These are phyloP conservation scores for Ogataea pilisensis DNA, from an alignment of 805 yeast genomes.

Conservation along the genomic window DNA sequence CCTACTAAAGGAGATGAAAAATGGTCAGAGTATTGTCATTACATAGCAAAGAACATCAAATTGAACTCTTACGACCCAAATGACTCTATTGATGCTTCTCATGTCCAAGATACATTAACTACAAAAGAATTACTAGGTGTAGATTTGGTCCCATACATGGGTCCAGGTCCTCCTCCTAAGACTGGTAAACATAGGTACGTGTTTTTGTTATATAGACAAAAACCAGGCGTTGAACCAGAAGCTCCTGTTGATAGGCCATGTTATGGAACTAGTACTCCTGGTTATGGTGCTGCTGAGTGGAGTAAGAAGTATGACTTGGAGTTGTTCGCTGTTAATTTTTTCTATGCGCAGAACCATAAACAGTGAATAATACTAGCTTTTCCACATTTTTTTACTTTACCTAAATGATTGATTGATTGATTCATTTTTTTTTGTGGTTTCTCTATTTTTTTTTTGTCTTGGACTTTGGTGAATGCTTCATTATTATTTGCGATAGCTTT, in stretches of 20 bases:
- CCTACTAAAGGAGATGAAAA: constrained; percentile 78
- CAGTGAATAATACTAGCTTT: constrained; percentile 16
- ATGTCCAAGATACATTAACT: constrained; percentile 28
- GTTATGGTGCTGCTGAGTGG: constrained; percentile 75
- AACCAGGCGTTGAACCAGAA: constrained; percentile 36
- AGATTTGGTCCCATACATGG: constrained; percentile 55
- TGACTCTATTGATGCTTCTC: constrained; percentile 22
- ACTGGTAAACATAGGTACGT: constrained; percentile 89
- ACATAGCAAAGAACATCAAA: constrained; percentile 53
- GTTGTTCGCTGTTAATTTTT: constrained; percentile 76
- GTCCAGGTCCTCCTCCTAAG: constrained; percentile 88
- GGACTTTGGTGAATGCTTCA: too few relatives aligned
- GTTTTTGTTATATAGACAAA: constrained; percentile 69
- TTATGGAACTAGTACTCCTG: constrained; percentile 88
- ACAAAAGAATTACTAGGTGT: constrained; percentile 37
- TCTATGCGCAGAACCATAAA: constrained; percentile 63
- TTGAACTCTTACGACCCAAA: constrained; percentile 36
- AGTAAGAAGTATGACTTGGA: constrained; percentile 56
- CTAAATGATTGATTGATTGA: too few relatives aligned
- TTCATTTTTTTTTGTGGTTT: too few relatives aligned
- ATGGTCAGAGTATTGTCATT: constrained; percentile 88
- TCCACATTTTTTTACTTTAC: too few relatives aligned
- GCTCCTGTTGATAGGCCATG: constrained; percentile 53
- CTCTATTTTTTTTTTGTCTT: too few relatives aligned
- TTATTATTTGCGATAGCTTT: too few relatives aligned